Evolutionary conservation across 768 basidiomycete species (phyloP).

Genomic region (Steccherinum ochraceum): DNA sequence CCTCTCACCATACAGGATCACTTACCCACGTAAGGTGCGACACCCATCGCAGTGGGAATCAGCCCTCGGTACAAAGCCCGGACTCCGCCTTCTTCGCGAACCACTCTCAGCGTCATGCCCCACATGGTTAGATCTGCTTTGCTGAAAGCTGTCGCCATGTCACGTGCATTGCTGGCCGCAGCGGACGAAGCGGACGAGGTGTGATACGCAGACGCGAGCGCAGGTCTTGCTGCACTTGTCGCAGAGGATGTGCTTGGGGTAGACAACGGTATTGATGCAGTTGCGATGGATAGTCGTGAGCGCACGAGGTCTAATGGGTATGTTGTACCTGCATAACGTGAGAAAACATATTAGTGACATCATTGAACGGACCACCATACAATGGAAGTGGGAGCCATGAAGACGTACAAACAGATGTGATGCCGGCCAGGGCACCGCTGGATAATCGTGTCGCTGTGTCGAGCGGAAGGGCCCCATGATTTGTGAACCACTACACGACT

Average conservation of each 20-base stretch:
- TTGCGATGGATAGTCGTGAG: conserved; percentile 88
- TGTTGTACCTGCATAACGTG: conserved; percentile 52
- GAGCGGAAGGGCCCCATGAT: conserved; percentile 62
- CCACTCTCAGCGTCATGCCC: conserved; percentile 88
- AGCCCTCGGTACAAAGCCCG: conserved; percentile 83
- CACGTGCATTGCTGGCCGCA: background rate
- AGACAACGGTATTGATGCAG: conserved; percentile 56
- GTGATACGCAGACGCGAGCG: conserved; percentile 49
- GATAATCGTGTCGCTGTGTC: conserved; percentile 85
- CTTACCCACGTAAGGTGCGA: conserved; percentile 72
- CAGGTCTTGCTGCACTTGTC: conserved; percentile 24
- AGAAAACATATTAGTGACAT: background rate
- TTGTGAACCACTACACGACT: conserved; percentile 56
- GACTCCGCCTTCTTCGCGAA: conserved; percentile 88
- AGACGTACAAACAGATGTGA: conserved; percentile 85
- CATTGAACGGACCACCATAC: background rate
- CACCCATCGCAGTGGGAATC: conserved; percentile 78
- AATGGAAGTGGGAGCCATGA: conserved; percentile 4
- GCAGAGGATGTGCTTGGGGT: conserved; percentile 20
- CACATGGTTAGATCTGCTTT: conserved; percentile 61
- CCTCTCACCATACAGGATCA: conserved; percentile 5
- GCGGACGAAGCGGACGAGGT: conserved; percentile 33
- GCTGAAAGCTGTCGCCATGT: conserved; percentile 32
- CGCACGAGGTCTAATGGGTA: conserved; percentile 94
- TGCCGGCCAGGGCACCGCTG: conserved; percentile 88